A percentile compares a stretch with the other conserved stretches of the same genome.
phyloP scores from a whole-genome alignment of 1,284 basidiomycete genomes.

The Psilocybe mexicana region DNA sequence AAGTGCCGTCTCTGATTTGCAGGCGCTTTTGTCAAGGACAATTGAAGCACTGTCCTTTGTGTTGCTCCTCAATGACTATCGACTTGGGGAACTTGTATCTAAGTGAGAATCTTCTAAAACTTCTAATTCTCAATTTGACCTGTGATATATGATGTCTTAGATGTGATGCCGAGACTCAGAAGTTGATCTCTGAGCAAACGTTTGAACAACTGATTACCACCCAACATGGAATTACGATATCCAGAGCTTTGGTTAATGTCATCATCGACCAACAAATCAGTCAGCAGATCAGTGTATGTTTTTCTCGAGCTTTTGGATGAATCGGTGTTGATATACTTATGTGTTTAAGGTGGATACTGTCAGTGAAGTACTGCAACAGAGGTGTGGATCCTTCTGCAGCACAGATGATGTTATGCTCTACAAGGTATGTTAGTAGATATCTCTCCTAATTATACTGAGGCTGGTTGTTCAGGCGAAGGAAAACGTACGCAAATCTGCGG shows the following conservation, averaged over 20 bases:
- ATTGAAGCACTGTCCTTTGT: slow-evolving; percentile 95
- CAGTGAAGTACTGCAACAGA: slow-evolving; percentile 90
- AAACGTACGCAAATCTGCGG: slow-evolving; percentile 87
- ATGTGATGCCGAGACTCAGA: slow-evolving; percentile 71
- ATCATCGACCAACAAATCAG: slow-evolving; percentile 98
- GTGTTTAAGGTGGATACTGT: slow-evolving; percentile 84
- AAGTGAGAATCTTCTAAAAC: slow-evolving; percentile 49
- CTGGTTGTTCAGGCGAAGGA: slow-evolving; percentile 76
- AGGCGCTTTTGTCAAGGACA: slow-evolving; percentile 74
- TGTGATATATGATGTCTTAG: slow-evolving; percentile 34
- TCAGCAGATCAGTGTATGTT: slow-evolving; percentile 86
- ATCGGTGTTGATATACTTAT: slow-evolving; percentile 6
- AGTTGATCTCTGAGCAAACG: slow-evolving; percentile 66
- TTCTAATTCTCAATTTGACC: slow-evolving; percentile 9
- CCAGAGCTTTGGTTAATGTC: slow-evolving; percentile 88
- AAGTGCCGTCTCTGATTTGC: slow-evolving; percentile 72
- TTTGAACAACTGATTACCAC: slow-evolving; percentile 86
- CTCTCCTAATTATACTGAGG: slow-evolving; percentile 11
- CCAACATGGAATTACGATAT: slow-evolving; percentile 79
- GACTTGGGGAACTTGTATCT: slow-evolving; percentile 81
- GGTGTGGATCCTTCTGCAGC: slow-evolving; percentile 97
- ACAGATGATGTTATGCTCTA: slow-evolving; percentile 98
- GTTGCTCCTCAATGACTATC: slow-evolving; percentile 89
- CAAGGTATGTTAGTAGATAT: slow-evolving; percentile 59
- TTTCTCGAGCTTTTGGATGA: neutral